Evolutionary conservation across 495 filamentous ascomycete genomes (phyloP).

Genomic region (Penicillium paradoxum): DNA sequence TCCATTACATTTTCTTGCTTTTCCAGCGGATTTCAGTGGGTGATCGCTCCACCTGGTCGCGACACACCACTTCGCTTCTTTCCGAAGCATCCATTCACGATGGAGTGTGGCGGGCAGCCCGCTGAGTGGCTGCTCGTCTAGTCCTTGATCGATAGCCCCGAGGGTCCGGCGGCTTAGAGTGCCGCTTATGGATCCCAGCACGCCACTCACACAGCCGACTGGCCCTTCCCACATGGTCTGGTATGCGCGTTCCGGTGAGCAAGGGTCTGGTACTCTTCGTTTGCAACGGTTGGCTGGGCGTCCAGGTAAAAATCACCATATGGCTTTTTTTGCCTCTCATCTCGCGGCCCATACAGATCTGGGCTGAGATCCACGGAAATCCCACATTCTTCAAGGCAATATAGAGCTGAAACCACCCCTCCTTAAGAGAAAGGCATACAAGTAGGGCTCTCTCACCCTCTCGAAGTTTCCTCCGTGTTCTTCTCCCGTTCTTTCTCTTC

Average conservation of each 20-base stretch:
- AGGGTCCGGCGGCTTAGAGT: slow-evolving; percentile 15
- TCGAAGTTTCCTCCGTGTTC: not conserved
- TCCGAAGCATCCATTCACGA: slow-evolving; percentile 8
- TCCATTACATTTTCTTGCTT: not conserved
- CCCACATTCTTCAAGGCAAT: not conserved
- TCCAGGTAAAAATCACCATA: slow-evolving; percentile 1
- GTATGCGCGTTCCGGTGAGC: slow-evolving; percentile 6
- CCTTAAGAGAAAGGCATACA: not conserved
- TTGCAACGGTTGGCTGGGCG: slow-evolving; percentile 1
- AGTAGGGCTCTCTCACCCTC: not conserved
- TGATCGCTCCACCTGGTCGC: slow-evolving; percentile 9
- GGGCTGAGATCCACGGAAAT: not conserved
- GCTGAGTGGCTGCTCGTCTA: slow-evolving; percentile 20
- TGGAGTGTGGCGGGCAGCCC: slow-evolving; percentile 20
- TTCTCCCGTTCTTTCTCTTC: not conserved
- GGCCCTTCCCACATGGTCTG: slow-evolving; percentile 13
- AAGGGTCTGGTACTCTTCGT: slow-evolving; percentile 10
- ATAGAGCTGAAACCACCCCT: not conserved
- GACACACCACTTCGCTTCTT: slow-evolving; percentile 6
- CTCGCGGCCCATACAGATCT: not conserved
- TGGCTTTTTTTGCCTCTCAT: slow-evolving; percentile 8
- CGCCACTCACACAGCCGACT: slow-evolving; percentile 9
- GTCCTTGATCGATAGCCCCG: slow-evolving; percentile 16
- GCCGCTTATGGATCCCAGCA: slow-evolving; percentile 14
- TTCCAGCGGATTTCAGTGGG: not conserved